Conservation (phyloP, 305 asterid genomes). For the Rubia tinctorum region DNA sequence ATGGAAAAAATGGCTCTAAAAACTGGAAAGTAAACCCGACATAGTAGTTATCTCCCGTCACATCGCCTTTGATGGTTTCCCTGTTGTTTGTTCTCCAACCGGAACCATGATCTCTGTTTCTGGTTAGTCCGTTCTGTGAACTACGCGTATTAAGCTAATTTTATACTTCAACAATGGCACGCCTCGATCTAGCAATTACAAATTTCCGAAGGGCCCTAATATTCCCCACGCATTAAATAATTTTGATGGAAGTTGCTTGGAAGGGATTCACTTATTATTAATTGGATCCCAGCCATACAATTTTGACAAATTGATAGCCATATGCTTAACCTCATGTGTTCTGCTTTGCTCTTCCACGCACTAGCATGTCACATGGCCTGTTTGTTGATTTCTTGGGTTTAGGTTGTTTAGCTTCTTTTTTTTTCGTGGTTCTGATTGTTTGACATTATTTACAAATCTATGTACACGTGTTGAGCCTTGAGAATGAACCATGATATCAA, state of each 20-base stretch:
- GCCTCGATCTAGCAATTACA: no score
- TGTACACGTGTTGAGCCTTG: background rate
- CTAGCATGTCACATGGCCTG: constrained; percentile 31
- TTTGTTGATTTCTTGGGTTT: constrained; percentile 12
- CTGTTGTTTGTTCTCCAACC: no score
- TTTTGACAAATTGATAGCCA: constrained; percentile 11
- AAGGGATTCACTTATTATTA: background rate
- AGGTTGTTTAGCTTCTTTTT: background rate
- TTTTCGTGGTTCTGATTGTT: background rate
- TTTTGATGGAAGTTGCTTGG: constrained; percentile 18
- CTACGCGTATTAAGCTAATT: no score
- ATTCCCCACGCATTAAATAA: background rate
- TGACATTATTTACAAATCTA: background rate
- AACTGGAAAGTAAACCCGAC: no score
- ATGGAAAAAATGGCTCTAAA: no score
- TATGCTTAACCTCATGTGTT: constrained; percentile 22
- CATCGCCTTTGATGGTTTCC: no score
- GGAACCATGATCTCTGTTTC: no score
- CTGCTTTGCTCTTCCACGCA: constrained; percentile 6
- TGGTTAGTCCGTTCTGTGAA: no score
- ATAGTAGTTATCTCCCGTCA: no score
- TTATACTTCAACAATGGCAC: no score
- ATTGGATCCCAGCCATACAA: background rate
- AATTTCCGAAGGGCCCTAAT: background rate
- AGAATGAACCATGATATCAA: no score